Percentiles rank a stretch among this genome's conserved stretches.
These are phyloP conservation scores for Pleurotus djamor DNA, from an alignment of 768 basidiomycete species.

Conservation along the genomic window DNA sequence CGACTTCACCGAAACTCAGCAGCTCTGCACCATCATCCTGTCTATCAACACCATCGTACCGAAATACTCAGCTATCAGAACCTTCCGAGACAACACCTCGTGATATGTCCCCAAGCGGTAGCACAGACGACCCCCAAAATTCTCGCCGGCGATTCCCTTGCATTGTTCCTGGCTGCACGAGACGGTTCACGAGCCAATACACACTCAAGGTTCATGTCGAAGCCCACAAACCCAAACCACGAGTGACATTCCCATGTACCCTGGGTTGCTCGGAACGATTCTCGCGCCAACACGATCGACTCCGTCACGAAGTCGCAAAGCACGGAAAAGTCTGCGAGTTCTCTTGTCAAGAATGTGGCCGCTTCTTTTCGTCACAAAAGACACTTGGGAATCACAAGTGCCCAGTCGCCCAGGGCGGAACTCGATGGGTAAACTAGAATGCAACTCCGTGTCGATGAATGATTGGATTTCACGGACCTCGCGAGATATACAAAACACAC, in stretches of 20 bases:
- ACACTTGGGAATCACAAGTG: constrained; percentile 57
- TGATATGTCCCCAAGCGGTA: constrained; percentile 27
- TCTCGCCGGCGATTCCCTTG: constrained; percentile 45
- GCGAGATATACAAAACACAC: not conserved
- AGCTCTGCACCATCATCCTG: constrained; percentile 14
- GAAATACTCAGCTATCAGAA: constrained; percentile 2
- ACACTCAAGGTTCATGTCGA: constrained; percentile 55
- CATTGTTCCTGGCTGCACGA: constrained; percentile 41
- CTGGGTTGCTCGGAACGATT: constrained; percentile 54
- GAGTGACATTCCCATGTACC: constrained; percentile 46
- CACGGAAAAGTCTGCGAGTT: constrained; percentile 58
- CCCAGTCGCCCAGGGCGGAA: constrained; percentile 45
- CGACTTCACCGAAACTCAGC: constrained; percentile 7
- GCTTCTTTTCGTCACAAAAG: constrained; percentile 52
- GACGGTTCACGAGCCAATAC: constrained; percentile 52
- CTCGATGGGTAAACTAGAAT: constrained; percentile 43
- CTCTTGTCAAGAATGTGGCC: constrained; percentile 45
- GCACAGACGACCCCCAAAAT: constrained; percentile 26
- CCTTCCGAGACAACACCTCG: constrained; percentile 17
- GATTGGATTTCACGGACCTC: not conserved
- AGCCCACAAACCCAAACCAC: constrained; percentile 51
- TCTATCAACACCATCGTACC: constrained; percentile 9
- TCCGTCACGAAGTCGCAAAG: constrained; percentile 58
- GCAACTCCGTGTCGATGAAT: not conserved
- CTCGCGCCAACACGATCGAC: constrained; percentile 54